A percentile compares a stretch with the other conserved stretches of the same genome.
These are phyloP conservation scores for Rosellinia necatrix DNA, from an alignment of 2,329 filamentous ascomycete species.

Conservation along the genomic window DNA sequence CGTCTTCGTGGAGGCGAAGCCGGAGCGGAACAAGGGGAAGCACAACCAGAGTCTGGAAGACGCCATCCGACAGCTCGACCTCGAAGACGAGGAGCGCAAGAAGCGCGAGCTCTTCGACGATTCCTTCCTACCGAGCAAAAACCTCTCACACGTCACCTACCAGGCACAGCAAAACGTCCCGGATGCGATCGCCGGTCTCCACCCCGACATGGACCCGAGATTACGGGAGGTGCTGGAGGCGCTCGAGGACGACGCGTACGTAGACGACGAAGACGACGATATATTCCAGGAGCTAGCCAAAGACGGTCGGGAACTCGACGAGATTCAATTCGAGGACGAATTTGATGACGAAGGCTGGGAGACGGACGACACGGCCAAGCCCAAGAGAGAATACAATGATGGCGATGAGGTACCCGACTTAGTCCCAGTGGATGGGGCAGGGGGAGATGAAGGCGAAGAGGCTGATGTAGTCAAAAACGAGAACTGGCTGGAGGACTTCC, in stretches of 20 bases:
- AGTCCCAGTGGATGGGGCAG: conserved; percentile 38
- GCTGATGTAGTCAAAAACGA: conserved; percentile 64
- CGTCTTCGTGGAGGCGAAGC: conserved; percentile 78
- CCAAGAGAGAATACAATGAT: conserved; percentile 60
- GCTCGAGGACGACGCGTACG: conserved; percentile 92
- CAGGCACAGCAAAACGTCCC: conserved; percentile 93
- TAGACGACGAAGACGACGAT: conserved; percentile 78
- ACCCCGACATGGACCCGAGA: conserved; percentile 96
- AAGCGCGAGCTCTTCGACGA: conserved; percentile 68
- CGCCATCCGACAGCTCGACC: conserved; percentile 68
- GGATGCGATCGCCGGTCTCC: conserved; percentile 88
- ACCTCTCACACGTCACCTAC: conserved; percentile 76
- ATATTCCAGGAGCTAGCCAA: conserved; percentile 76
- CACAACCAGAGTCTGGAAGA: conserved; percentile 82
- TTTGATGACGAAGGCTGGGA: conserved; percentile 86
- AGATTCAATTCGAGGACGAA: conserved; percentile 75
- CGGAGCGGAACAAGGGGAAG: conserved; percentile 63
- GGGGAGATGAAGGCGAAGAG: conserved; percentile 38
- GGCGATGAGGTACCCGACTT: conserved; percentile 54
- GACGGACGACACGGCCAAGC: conserved; percentile 88
- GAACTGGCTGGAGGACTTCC: conserved; percentile 90
- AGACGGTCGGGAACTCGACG: conserved; percentile 74
- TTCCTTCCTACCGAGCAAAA: conserved; percentile 79
- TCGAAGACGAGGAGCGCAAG: conserved; percentile 52
- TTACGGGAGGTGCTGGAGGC: conserved; percentile 90